Conservation (phyloP, 2,329 filamentous ascomycete genomes). For the Dactylellina parvicollis region DNA sequence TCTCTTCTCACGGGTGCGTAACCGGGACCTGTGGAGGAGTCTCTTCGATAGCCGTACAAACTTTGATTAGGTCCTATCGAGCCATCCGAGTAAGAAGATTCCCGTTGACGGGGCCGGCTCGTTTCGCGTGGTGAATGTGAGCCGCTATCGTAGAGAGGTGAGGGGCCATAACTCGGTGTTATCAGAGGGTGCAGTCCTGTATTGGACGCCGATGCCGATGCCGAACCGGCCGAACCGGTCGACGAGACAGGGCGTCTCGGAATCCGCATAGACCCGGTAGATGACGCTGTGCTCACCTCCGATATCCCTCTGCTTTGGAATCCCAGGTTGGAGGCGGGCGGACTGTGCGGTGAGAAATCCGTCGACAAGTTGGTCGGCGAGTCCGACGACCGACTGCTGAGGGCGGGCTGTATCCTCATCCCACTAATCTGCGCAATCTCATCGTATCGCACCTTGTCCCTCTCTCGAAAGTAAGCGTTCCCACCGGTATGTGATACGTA, state of each 20-base stretch:
- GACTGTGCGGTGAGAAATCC: slow-evolving; percentile 43
- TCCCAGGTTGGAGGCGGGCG: slow-evolving; percentile 1
- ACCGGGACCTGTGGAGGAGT: slow-evolving; percentile 32
- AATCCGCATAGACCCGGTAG: slow-evolving; percentile 35
- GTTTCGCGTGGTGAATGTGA: slow-evolving; percentile 25
- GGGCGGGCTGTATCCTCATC: slow-evolving; percentile 43
- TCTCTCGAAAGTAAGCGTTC: slow-evolving; percentile 25
- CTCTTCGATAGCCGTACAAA: slow-evolving; percentile 20
- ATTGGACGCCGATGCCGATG: slow-evolving; percentile 26
- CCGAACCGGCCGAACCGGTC: slow-evolving; percentile 33
- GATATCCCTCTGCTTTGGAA: slow-evolving; percentile 10
- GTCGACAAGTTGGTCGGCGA: slow-evolving; percentile 46
- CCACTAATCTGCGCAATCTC: slow-evolving; percentile 49
- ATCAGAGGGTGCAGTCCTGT: slow-evolving; percentile 26
- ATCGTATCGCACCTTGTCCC: slow-evolving; percentile 46
- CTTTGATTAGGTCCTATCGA: slow-evolving; percentile 12
- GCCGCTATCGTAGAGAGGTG: slow-evolving; percentile 22
- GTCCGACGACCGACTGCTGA: slow-evolving; percentile 40
- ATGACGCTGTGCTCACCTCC: slow-evolving; percentile 10
- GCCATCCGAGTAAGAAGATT: slow-evolving; percentile 41
- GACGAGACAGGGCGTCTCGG: slow-evolving; percentile 43
- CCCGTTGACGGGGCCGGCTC: slow-evolving; percentile 29
- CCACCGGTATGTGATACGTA: slow-evolving; percentile 33
- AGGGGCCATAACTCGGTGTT: slow-evolving; percentile 18
- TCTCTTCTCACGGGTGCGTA: slow-evolving; percentile 17